Conservation (phyloP, 306 rosid species). For the Mimosa pudica region DNA sequence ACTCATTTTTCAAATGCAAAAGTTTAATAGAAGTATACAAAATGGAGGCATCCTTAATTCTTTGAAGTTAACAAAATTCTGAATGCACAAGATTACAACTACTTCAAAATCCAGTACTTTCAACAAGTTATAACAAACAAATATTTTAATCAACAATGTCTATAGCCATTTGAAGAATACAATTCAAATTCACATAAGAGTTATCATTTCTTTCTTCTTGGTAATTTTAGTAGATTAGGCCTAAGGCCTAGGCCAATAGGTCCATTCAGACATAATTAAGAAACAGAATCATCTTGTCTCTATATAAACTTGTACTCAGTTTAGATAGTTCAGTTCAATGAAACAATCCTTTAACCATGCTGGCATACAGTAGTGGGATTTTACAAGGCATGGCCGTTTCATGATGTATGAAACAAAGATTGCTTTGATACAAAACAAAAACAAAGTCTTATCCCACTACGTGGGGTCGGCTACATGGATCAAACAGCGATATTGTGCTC, state of each 20-base stretch:
- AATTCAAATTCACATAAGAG: background rate
- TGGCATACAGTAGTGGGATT: background rate
- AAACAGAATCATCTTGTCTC: background rate
- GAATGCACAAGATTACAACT: background rate
- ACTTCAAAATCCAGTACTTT: background rate
- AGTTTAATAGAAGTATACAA: background rate
- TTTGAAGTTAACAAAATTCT: background rate
- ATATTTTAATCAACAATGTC: background rate
- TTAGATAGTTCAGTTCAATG: background rate
- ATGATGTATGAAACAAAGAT: background rate
- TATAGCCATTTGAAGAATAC: background rate
- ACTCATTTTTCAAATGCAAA: constrained; percentile 1
- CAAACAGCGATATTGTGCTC: too few species aligned
- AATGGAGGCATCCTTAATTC: background rate
- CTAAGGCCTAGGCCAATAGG: background rate
- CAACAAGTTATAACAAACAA: background rate
- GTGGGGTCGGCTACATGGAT: too few species aligned
- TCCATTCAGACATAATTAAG: background rate
- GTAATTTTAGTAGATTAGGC: background rate
- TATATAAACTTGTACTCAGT: background rate
- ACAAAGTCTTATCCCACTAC: too few species aligned
- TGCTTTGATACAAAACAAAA: background rate
- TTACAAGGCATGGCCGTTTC: background rate
- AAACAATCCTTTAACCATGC: background rate
- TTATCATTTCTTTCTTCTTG: background rate